phyloP scores from a whole-genome alignment of 768 basidiomycete genomes.

The Termitomyces heimii region DNA sequence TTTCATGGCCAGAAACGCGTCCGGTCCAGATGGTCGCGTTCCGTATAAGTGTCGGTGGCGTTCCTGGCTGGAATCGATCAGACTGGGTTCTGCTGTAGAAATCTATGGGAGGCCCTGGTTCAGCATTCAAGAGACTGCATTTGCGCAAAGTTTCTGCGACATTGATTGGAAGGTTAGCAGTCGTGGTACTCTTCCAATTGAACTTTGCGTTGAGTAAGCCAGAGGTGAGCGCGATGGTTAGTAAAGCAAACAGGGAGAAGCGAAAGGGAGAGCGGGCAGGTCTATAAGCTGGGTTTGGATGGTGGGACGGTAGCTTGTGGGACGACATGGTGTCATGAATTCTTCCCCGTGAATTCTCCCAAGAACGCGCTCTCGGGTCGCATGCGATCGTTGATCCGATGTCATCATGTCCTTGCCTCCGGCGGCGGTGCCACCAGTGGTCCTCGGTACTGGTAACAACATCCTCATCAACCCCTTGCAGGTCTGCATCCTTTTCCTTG shows the following conservation, averaged over 20 bases:
- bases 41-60: slow-evolving; percentile 54
- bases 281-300: not conserved
- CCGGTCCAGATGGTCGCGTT: slow-evolving; percentile 87
- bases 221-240: slow-evolving; percentile 13
- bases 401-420: slow-evolving; percentile 9
- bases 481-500: slow-evolving; percentile 21
- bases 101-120: slow-evolving; percentile 39
- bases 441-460: slow-evolving; percentile 58
- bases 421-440: slow-evolving; percentile 54
- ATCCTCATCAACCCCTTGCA: slow-evolving; percentile 60
- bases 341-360: not conserved
- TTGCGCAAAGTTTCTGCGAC: slow-evolving; percentile 39
- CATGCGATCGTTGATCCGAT: slow-evolving; percentile 11
- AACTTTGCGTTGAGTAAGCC: slow-evolving; percentile 19
- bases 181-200: slow-evolving; percentile 12
- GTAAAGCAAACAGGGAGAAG: slow-evolving; percentile 2
- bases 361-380: not conserved
- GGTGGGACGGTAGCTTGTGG: slow-evolving; percentile 26
- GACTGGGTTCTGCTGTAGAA: slow-evolving; percentile 38
- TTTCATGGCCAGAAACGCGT: slow-evolving; percentile 44
- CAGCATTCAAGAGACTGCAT: slow-evolving; percentile 40
- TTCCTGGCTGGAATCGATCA: slow-evolving; percentile 60
- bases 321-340: slow-evolving; percentile 17
- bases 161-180: slow-evolving; percentile 27
- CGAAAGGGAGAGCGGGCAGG: not conserved